Evolutionary conservation across 345 rosid species (phyloP).

Genomic region (Brassica incana): DNA sequence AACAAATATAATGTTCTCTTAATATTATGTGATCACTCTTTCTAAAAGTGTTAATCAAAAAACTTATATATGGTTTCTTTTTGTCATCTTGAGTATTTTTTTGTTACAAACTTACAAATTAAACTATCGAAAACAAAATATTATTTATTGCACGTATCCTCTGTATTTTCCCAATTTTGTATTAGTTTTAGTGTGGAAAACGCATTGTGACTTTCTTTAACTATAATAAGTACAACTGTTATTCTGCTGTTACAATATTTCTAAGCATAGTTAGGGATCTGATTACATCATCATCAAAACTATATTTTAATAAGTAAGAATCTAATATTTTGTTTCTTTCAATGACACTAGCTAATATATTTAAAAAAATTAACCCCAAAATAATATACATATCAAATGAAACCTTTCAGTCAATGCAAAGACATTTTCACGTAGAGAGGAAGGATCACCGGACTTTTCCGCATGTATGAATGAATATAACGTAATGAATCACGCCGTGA

Average conservation of each 20-base stretch:
- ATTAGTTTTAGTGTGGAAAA: background rate
- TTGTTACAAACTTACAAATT: background rate
- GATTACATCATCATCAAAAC: constrained; percentile 28
- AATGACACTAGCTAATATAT: background rate
- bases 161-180: background rate
- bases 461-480: no score
- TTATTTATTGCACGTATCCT: background rate
- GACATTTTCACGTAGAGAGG: constrained; percentile 18
- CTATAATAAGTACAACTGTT: constrained; percentile 19
- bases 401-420: constrained; percentile 31
- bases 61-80: no score
- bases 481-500: background rate
- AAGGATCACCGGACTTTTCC: constrained; percentile 9
- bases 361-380: background rate
- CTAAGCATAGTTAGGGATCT: constrained; percentile 21
- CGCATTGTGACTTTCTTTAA: constrained; percentile 12
- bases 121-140: background rate
- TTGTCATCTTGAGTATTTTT: background rate
- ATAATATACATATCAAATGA: constrained; percentile 5
- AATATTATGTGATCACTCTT: background rate
- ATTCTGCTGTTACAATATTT: constrained; percentile 25
- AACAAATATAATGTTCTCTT: background rate
- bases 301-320: constrained; percentile 16
- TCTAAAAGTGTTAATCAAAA: background rate
- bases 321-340: constrained; percentile 14